Evolutionary conservation across 225 moss, liverwort and hornwort genomes (phyloP).

Genomic region (Antitrichia curtipendula): DNA sequence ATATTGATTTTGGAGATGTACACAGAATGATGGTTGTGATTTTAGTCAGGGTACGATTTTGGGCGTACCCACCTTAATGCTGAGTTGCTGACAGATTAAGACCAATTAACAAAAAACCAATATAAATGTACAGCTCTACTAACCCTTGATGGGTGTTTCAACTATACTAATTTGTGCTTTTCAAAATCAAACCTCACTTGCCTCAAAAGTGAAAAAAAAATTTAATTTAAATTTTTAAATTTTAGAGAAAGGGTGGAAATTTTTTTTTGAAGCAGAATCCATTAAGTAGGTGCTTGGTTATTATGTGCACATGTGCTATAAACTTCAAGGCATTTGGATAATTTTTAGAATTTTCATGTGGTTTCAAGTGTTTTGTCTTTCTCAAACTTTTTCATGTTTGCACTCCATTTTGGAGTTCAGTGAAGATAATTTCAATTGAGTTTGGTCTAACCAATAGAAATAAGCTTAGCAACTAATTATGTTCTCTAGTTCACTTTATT

Average conservation of each 20-base stretch:
- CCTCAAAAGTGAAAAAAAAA: background rate
- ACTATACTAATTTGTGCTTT: background rate
- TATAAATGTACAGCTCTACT: background rate
- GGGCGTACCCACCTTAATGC: background rate
- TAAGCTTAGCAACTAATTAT: no score
- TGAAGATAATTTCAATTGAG: background rate
- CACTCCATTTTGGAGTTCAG: background rate
- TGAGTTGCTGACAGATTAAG: background rate
- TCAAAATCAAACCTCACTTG: background rate
- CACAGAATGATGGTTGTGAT: background rate
- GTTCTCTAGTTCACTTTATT: background rate
- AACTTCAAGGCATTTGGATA: background rate
- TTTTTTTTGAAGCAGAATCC: background rate
- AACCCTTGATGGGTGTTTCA: background rate
- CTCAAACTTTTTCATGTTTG: background rate
- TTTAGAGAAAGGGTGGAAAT: no score
- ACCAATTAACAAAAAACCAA: background rate
- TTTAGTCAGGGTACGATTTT: rapidly evolving
- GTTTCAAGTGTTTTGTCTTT: background rate
- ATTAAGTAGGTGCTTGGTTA: background rate
- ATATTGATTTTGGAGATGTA: background rate
- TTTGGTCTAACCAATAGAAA: background rate
- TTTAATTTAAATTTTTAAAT: no score
- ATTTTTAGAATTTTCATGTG: background rate
- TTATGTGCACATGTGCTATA: background rate